phyloP scores from a whole-genome alignment of 257 asterid species.

The Solanum clarkiae region DNA sequence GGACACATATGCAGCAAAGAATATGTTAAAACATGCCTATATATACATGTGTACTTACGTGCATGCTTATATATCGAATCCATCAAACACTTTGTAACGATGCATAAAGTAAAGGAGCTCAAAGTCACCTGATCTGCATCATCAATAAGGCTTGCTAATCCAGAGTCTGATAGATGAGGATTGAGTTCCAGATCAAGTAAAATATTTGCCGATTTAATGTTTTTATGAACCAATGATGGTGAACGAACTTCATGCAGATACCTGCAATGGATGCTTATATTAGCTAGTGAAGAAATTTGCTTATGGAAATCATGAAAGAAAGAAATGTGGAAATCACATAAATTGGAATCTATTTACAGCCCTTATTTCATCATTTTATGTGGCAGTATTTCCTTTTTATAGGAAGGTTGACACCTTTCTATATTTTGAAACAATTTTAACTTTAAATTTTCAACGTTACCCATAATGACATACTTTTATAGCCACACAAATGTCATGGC shows the following conservation, averaged over 20 bases:
- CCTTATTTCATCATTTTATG: background rate
- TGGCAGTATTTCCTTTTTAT: background rate
- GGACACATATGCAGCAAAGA: background rate
- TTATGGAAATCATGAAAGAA: background rate
- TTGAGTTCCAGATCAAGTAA: conserved; percentile 82
- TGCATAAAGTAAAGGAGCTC: background rate
- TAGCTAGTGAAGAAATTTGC: background rate
- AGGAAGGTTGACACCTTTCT: background rate
- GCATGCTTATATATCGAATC: background rate
- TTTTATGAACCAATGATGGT: conserved; percentile 79
- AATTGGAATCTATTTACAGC: background rate
- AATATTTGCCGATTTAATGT: conserved; percentile 78
- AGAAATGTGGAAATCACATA: background rate
- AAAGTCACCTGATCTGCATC: conserved; percentile 69
- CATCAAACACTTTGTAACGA: background rate
- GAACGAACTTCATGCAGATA: conserved; percentile 93
- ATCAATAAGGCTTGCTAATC: conserved; percentile 57
- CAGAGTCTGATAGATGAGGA: conserved; percentile 94
- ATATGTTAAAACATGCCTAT: background rate
- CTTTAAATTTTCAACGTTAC: background rate
- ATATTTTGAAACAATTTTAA: background rate
- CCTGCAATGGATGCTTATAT: conserved; percentile 29
- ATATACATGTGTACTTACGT: background rate
- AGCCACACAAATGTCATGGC: background rate
- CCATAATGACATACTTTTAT: background rate